Conservation (phyloP, 2,329 filamentous ascomycete genomes). For the Tolypocladium guangdongense region DNA sequence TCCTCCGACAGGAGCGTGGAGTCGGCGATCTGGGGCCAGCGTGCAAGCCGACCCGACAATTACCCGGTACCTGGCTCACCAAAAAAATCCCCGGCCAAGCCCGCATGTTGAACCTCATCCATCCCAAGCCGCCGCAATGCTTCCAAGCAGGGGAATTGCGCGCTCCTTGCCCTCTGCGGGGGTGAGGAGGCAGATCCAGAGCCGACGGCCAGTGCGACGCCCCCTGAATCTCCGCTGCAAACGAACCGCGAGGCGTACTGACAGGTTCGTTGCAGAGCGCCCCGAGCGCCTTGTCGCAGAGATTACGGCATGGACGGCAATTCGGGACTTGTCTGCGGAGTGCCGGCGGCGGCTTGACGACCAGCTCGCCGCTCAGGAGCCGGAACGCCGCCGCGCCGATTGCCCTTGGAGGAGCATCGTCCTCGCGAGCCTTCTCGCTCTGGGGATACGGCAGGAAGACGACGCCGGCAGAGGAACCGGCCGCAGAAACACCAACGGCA, state of each 20-base stretch:
- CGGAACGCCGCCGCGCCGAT: slow-evolving; percentile 14
- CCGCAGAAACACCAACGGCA: slow-evolving; percentile 8
- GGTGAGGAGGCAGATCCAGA: slow-evolving; percentile 17
- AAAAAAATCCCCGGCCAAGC: slow-evolving; percentile 19
- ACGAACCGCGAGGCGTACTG: slow-evolving; percentile 6
- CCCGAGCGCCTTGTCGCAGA: slow-evolving; percentile 16
- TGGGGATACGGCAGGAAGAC: slow-evolving; percentile 23
- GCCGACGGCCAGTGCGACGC: slow-evolving; percentile 8
- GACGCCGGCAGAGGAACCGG: slow-evolving; percentile 6
- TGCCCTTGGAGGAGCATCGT: slow-evolving; percentile 18
- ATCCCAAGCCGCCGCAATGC: slow-evolving; percentile 23
- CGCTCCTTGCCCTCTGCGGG: slow-evolving; percentile 25
- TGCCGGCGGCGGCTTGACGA: slow-evolving; percentile 8
- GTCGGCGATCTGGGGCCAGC: neutral
- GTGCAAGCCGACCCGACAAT: slow-evolving; percentile 17
- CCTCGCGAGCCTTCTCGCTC: slow-evolving; percentile 20
- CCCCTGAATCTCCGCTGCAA: neutral
- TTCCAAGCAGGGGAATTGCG: slow-evolving; percentile 33
- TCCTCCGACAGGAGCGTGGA: too few relatives aligned
- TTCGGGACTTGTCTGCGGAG: slow-evolving; percentile 22
- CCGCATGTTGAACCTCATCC: neutral
- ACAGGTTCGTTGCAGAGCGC: slow-evolving; percentile 9
- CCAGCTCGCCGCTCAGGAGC: slow-evolving; percentile 11
- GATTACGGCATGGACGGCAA: slow-evolving; percentile 21
- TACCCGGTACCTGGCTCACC: slow-evolving; percentile 24